Base-by-base conservation (phyloP, 768 basidiomycete species). In the Collybiopsis confluens region DNA sequence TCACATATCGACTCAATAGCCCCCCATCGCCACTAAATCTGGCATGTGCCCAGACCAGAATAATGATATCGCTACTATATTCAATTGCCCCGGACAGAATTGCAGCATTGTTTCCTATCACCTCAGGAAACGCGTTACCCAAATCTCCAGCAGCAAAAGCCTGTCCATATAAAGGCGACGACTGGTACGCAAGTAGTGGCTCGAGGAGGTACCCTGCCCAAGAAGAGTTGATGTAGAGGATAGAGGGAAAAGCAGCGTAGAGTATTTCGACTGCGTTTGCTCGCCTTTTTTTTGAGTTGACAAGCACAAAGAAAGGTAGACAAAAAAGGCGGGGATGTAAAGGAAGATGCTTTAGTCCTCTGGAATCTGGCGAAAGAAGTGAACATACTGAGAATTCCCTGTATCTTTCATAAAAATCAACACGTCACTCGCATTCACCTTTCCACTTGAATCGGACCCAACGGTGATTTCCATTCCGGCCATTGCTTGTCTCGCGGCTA, bases 331-430 rank as follows among this genome's bases (percentile, higher is more conserved):
- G n/a, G n/a, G n/a, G n/a, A n/a, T n/a, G n/a, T n/a, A n/a, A n/a
- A n/a, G n/a, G 30, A 33, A 33, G 13, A 33, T 33, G 30, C 13
- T 6, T 33, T 33, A 5, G 13, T 33, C 13, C 30, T 6, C 8
- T 24, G 23, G 4, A n/a, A n/a, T n/a, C 23, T 18, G 11, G 30
- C 10, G 35, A 15, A 20, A 11, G 37, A 11, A 41, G 8, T 6
- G 6, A 48, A 75, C 63, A 61, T 62, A 58, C 75, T 71, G 52
- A 60, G 69, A 54, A 65, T 72, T 61, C 51, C 78, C 77, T 7
- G 66, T 60, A 70, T 80, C 74, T 59, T 73, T 79, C 69, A 81
- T 72, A 60, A 79, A 79, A 33, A 71, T 69, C 54, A 73, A 67
- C 4, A 76, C 61, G 58, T 82, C 78, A 0, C 68, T 67, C 1